Evolutionary conservation across 768 basidiomycete genomes (phyloP), one percentile per base, ranked within the genome.

Genomic region (Agrocybe chaxingu): DNA sequence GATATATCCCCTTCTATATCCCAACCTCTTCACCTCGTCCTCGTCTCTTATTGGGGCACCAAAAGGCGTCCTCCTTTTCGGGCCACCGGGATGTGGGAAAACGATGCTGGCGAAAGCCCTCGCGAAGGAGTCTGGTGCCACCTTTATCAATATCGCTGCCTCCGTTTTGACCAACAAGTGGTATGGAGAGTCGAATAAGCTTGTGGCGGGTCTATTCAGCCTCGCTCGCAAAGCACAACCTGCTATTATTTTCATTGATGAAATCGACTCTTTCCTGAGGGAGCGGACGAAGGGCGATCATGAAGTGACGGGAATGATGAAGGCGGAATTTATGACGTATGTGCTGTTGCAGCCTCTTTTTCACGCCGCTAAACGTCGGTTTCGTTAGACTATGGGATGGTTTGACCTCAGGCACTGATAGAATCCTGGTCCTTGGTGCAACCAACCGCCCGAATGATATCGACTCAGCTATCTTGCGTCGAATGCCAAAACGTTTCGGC

Each of bases 81-180:
- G 97, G 0, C 97, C 95, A 37, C 97, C 97, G 1, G 96, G 97
- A 5, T 99, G 97, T 57, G 97, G 97, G 19, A 99, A 99, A 74
- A 98, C 97, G 1, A 95, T 99, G 93, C 79, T 99, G n/a, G 97
- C 97, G 1, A 96, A 96, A 65, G 96, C 96, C 1, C 79, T 99
- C 7, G 97, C 97, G 9, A 97, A 96, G 65, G 95, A 99, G 73
- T 92, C 89, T 2, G 91, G 92, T 12, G 97, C 97, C 6, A 96
- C 94, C 0, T 99, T 99, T 64, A 96, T 98, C 67, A 76, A 76
- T 62, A 76, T 76, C 44, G 72, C 74, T 10, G 74, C 74, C 7
- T 73, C 72, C 0, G 73, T 74, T 2, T 67, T 76, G 2, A 75
- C 74, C 33, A 76, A 76, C 58, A 76, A 76, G 56, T 76, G 74